Evolutionary conservation across 805 yeast genomes (phyloP).

Genomic region (Myxozyma monticola): DNA sequence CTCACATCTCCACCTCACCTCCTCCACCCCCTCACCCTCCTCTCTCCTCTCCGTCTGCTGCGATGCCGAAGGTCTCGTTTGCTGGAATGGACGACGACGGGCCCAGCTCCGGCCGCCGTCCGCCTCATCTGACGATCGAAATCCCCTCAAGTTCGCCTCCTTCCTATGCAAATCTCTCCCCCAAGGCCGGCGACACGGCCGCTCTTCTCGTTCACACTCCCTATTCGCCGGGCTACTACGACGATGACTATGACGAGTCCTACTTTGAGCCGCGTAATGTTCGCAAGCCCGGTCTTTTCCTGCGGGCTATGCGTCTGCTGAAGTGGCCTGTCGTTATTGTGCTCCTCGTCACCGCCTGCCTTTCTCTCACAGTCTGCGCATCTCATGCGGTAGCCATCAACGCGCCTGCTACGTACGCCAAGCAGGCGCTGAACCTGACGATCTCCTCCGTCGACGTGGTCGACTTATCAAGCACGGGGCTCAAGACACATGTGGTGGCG

Average conservation of each 20-base stretch:
- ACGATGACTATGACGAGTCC: conserved; percentile 14
- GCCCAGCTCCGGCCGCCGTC: not conserved
- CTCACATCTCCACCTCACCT: too few species aligned
- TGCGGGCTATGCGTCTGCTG: conserved; percentile 7
- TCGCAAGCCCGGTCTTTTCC: not conserved
- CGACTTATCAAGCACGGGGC: conserved; percentile 18
- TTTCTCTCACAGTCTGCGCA: conserved; percentile 3
- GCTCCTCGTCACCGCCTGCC: conserved; percentile 4
- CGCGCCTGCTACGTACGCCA: conserved; percentile 23
- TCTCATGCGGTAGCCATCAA: conserved; percentile 7
- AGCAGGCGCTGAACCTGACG: conserved; percentile 23
- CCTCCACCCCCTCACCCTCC: not conserved
- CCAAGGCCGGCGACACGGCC: conserved; percentile 15
- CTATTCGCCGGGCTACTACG: conserved; percentile 23
- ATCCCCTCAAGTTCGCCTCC: conserved; percentile 27
- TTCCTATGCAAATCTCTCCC: conserved; percentile 20
- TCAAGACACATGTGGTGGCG: conserved; percentile 22
- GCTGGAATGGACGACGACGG: conserved; percentile 7
- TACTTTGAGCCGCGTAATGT: too few species aligned
- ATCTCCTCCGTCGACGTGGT: conserved; percentile 18
- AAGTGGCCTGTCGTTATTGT: conserved; percentile 15
- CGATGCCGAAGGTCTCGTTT: conserved; percentile 7
- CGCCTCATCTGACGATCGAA: conserved; percentile 15
- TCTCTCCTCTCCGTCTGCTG: not conserved
- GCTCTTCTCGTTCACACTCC: conserved; percentile 20